Percentiles rank a stretch among this genome's conserved stretches.
Evolutionary conservation across 176 grass and related monocot species (phyloP).

Genomic region (Poa pratensis): DNA sequence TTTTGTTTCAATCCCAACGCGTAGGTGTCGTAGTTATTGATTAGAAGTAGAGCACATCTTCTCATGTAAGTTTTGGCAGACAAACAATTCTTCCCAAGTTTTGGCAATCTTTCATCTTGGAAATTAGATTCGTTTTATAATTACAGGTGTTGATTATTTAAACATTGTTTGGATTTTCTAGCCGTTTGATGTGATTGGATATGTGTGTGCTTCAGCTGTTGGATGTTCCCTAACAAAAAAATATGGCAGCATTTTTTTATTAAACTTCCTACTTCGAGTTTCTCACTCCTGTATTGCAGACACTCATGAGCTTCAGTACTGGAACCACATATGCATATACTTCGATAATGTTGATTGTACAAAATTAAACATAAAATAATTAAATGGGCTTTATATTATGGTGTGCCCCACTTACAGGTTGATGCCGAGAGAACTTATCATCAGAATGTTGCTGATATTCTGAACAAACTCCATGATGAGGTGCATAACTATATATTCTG

Average conservation of each 20-base stretch:
- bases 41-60: constrained; percentile 29
- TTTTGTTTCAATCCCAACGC: constrained; percentile 3
- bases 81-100: too few species aligned
- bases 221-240: not conserved
- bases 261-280: constrained; percentile 31
- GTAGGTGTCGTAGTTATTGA: not conserved
- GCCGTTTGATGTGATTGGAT: not conserved
- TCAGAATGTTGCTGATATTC: constrained; percentile 84
- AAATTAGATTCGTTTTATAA: constrained; percentile 2
- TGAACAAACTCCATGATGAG: constrained; percentile 92
- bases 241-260: not conserved
- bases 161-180: not conserved
- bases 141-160: not conserved
- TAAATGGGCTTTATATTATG: constrained; percentile 23
- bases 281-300: constrained; percentile 13
- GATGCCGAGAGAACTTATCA: constrained; percentile 96
- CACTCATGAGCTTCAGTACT: constrained; percentile 18
- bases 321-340: constrained; percentile 19
- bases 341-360: constrained; percentile 18
- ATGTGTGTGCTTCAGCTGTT: not conserved
- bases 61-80: constrained; percentile 11
- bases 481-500: constrained; percentile 50
- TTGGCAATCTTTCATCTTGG: too few species aligned
- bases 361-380: constrained; percentile 16
- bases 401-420: constrained; percentile 56